Conservation (phyloP, 306 rosid genomes). For the Trifolium subterraneum region DNA sequence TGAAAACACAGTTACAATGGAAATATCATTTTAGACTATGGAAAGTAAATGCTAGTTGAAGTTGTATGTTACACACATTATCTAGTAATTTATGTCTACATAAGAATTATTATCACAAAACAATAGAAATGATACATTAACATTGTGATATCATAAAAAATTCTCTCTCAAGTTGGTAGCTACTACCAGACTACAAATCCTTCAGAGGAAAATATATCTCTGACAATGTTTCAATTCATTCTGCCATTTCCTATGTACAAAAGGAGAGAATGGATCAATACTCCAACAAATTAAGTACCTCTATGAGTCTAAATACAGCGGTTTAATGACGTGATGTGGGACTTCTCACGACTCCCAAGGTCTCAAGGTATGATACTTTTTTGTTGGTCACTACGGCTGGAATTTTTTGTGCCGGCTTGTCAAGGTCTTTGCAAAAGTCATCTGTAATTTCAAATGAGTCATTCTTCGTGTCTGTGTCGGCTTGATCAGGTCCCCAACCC, state of each 20-base stretch:
- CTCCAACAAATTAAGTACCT: constrained; percentile 41
- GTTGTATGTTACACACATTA: constrained; percentile 24
- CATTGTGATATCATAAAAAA: constrained; percentile 33
- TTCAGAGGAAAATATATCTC: constrained; percentile 33
- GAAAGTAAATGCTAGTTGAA: background rate
- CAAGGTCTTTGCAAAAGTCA: constrained; percentile 48
- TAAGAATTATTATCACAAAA: constrained; percentile 16
- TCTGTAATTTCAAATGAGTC: constrained; percentile 45
- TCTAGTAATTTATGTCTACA: constrained; percentile 24
- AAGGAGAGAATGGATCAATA: constrained; percentile 50
- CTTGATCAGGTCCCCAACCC: constrained; percentile 78
- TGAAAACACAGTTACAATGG: background rate
- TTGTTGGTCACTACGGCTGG: constrained; percentile 59
- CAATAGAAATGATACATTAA: constrained; percentile 7
- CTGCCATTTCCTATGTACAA: constrained; percentile 65
- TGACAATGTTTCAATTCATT: constrained; percentile 51
- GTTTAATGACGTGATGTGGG: constrained; percentile 80
- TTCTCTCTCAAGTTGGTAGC: constrained; percentile 30
- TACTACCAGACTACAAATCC: constrained; percentile 47
- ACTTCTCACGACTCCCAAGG: constrained; percentile 74
- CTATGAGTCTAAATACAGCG: constrained; percentile 29
- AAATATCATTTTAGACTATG: background rate
- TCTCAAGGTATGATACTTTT: constrained; percentile 80
- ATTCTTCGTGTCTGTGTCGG: constrained; percentile 55
- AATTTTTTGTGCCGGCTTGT: constrained; percentile 53